Conservation (phyloP, 495 filamentous ascomycete species). For the Corynascus novoguineensis region DNA sequence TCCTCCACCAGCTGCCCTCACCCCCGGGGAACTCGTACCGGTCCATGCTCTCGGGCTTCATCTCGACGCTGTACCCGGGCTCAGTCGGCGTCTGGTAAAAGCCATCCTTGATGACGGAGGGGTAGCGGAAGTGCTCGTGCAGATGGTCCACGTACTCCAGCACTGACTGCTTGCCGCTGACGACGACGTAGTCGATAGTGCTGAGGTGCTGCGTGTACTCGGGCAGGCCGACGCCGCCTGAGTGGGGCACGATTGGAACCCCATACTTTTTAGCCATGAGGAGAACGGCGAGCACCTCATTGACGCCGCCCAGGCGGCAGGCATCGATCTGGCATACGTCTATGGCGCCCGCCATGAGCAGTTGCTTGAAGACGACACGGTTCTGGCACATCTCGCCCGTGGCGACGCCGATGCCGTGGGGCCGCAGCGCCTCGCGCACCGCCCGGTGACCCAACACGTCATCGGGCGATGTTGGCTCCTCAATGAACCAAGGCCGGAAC, state of each 20-base stretch:
- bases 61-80: slow-evolving; percentile 86
- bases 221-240: slow-evolving; percentile 82
- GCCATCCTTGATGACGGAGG: slow-evolving; percentile 71
- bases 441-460: slow-evolving; percentile 86
- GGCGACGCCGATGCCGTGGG: slow-evolving; percentile 74
- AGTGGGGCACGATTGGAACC: slow-evolving; percentile 83
- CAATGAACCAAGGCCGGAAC: slow-evolving; percentile 94
- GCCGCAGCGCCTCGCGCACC: slow-evolving; percentile 70
- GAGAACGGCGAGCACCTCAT: slow-evolving; percentile 88
- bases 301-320: slow-evolving; percentile 85
- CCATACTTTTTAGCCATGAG: slow-evolving; percentile 82
- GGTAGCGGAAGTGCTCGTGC: slow-evolving; percentile 89
- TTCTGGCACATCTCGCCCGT: slow-evolving; percentile 98
- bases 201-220: slow-evolving; percentile 93
- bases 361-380: slow-evolving; percentile 89
- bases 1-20: slow-evolving; percentile 78
- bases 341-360: slow-evolving; percentile 70
- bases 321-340: slow-evolving; percentile 90
- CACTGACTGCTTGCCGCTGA: slow-evolving; percentile 72
- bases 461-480: slow-evolving; percentile 92
- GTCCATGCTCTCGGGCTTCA: slow-evolving; percentile 85
- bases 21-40: slow-evolving; percentile 67
- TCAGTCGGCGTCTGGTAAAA: slow-evolving; percentile 81
- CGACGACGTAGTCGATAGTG: slow-evolving; percentile 90
- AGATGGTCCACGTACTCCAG: slow-evolving; percentile 91